A percentile compares a stretch with the other conserved stretches of the same genome.
Evolutionary conservation across 208 protist species (phyloP).

Genomic region (Leishmania aethiopica): DNA sequence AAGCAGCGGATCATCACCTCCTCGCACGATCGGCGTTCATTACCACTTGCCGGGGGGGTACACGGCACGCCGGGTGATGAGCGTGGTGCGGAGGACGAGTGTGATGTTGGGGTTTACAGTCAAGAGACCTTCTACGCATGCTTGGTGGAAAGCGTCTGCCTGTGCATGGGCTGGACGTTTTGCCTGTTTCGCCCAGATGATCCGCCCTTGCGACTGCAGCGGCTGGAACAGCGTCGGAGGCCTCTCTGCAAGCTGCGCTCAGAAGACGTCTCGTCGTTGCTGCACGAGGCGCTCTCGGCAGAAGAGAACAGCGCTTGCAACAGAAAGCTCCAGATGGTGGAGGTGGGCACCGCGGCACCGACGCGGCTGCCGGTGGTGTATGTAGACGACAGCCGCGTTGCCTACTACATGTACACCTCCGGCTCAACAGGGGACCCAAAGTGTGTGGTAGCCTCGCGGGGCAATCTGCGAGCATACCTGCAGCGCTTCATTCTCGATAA

Average conservation of each 20-base stretch:
- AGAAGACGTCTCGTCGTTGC: conserved; percentile 15
- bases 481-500: conserved; percentile 28
- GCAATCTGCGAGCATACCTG: conserved; percentile 52
- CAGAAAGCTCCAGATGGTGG: background rate
- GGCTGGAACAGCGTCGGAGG: conserved; percentile 22
- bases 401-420: conserved; percentile 71
- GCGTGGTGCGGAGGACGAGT: background rate
- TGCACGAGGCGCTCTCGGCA: conserved; percentile 12
- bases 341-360: background rate
- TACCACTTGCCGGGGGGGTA: background rate
- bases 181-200: conserved; percentile 50
- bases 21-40: background rate
- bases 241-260: conserved; percentile 30
- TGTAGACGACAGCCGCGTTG: conserved; percentile 22
- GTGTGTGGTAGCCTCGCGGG: conserved; percentile 43
- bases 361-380: background rate
- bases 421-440: conserved; percentile 67
- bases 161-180: conserved; percentile 44
- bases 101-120: conserved; percentile 43
- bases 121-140: conserved; percentile 49
- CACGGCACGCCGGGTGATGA: background rate
- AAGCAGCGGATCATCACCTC: conserved; percentile 9
- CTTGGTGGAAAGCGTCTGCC: conserved; percentile 49
- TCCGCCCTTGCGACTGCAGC: conserved; percentile 32
- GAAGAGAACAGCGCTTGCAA: background rate